Evolutionary conservation across 2,329 filamentous ascomycete species (phyloP).

Genomic region (Exophiala spinifera): DNA sequence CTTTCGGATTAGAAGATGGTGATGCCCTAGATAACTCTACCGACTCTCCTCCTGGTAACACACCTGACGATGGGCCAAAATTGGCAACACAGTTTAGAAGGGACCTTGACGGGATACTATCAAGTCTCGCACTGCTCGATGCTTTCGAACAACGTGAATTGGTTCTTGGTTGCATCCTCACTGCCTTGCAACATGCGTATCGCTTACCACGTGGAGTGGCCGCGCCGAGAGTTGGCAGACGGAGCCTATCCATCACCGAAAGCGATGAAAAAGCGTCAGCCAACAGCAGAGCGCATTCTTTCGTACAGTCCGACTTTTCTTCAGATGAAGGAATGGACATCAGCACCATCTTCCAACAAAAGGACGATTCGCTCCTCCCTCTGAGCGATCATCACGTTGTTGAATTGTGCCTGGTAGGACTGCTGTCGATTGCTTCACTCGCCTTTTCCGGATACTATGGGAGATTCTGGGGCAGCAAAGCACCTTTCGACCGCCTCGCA

Average conservation of each 20-base stretch:
- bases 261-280: conserved; percentile 1
- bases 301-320: no score
- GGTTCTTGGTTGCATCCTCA: conserved; percentile 15
- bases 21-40: neutral
- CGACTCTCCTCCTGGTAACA: neutral
- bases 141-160: conserved; percentile 16
- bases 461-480: conserved; percentile 5
- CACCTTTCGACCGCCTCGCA: conserved; percentile 10
- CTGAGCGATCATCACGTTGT: conserved; percentile 16
- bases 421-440: conserved; percentile 14
- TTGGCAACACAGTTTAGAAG: conserved; percentile 4
- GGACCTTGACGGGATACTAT: conserved; percentile 15
- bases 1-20: neutral
- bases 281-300: neutral
- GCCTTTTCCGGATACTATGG: conserved; percentile 2
- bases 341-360: neutral
- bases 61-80: neutral
- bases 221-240: conserved; percentile 4
- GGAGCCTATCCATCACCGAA: conserved; percentile 8
- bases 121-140: conserved; percentile 15
- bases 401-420: conserved; percentile 18
- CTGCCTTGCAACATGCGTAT: conserved; percentile 21
- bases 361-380: conserved; percentile 1
- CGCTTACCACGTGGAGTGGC: conserved; percentile 9
- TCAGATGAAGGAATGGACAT: neutral